phyloP scores from a whole-genome alignment of 2,329 filamentous ascomycete genomes.

The Periconia macrospinosa region DNA sequence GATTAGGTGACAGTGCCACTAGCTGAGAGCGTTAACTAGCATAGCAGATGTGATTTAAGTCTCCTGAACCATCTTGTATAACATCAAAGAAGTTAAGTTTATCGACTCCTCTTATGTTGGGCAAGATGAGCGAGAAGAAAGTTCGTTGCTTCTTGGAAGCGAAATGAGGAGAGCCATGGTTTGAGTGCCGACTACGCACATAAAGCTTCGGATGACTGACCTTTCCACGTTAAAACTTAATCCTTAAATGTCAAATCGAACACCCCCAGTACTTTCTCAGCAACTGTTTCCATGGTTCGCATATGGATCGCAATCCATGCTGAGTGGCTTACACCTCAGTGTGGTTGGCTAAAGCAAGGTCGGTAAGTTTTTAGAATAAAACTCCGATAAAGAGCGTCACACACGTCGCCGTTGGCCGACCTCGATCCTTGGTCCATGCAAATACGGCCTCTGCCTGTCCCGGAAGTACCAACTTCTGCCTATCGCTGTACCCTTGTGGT shows the following conservation, averaged over 20 bases:
- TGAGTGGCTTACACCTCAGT: not conserved
- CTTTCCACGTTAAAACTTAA: not conserved
- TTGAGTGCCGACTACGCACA: not conserved
- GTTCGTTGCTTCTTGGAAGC: not conserved
- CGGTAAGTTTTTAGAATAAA: not conserved
- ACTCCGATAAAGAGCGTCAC: conserved; percentile 5
- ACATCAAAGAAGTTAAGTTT: too few relatives aligned
- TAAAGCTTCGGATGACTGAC: not conserved
- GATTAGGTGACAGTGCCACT: too few relatives aligned
- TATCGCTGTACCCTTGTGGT: not conserved
- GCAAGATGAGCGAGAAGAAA: not conserved
- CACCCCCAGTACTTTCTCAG: not conserved
- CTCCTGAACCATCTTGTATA: too few relatives aligned
- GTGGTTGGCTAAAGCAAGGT: not conserved
- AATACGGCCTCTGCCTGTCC: not conserved
- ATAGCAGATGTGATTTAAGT: too few relatives aligned
- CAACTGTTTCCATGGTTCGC: not conserved
- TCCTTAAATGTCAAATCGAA: not conserved
- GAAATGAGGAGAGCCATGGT: not conserved
- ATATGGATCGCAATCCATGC: not conserved
- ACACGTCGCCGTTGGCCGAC: conserved; percentile 8
- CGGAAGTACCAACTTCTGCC: not conserved
- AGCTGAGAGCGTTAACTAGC: too few relatives aligned
- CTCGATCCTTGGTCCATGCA: conserved; percentile 1
- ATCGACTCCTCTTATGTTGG: not conserved